Evolutionary conservation across 139 green algal species (phyloP), one percentile per base, ranked within the genome.

Genomic region (Haematococcus sp.): DNA sequence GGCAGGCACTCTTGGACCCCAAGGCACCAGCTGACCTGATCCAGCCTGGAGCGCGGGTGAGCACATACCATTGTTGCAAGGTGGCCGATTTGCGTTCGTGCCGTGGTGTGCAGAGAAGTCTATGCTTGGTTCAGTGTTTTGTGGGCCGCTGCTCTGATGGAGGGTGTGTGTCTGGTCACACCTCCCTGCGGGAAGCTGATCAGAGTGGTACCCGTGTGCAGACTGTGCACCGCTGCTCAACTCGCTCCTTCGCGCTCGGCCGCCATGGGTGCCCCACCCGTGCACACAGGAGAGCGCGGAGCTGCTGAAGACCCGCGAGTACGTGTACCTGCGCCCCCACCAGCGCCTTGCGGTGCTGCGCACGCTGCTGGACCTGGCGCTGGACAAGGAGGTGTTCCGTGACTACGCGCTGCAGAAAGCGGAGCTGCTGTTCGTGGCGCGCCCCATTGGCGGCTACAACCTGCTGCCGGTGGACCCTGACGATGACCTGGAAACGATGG

Each of bases 261-360:
- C n/a, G n/a, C n/a, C n/a, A n/a, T n/a, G n/a, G n/a, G n/a, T n/a
- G n/a, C n/a, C n/a, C n/a, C n/a, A n/a, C n/a, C n/a, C n/a, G n/a
- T n/a, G n/a, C 5, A 5, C 43, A 19, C 75, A 85, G 79, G 84
- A 71, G 3, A 68, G 74, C 1, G 76, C 76, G 0, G 63, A 70
- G 63, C 32, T 74, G 46, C 27, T 70, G 55, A 70, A 88, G 30
- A 73, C 54, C 0, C 56, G 76, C 25, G 90, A 96, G 74, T 96
- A 91, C 69, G 28, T 80, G 3, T 76, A 88, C 34, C 75, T 97
- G 43, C 28, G 32, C 1, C 23, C 83, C 0, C 35, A 63, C 9
- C 68, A 86, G 68, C 87, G 90, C 40, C 60, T 96, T 30, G 59
- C 76, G 20, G 76, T 95, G 52, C 84, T 97, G 71, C 63, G 56